Conservation (phyloP, 1,139 yeast genomes). For the Ogataea hybrid region DNA sequence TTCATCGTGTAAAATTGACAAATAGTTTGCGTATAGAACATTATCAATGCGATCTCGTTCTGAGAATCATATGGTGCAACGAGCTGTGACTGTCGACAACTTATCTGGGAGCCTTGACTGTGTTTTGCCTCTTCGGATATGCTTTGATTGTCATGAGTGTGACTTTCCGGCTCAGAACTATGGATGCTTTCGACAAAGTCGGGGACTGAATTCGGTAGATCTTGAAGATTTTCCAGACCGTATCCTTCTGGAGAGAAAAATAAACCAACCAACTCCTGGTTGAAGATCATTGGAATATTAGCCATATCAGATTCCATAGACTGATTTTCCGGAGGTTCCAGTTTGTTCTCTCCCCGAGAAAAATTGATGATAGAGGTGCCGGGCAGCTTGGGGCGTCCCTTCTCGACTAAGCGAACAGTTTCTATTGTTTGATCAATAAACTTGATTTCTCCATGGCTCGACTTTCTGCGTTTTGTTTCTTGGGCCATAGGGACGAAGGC, state of each 20-base stretch:
- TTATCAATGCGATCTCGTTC: slow-evolving; percentile 8
- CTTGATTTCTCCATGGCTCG: background rate
- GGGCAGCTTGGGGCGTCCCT: background rate
- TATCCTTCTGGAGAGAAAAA: slow-evolving; percentile 1
- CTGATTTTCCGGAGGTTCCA: background rate
- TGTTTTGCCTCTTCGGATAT: background rate
- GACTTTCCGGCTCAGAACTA: background rate
- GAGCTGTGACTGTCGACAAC: background rate
- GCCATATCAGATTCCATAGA: background rate
- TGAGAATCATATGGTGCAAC: slow-evolving; percentile 21
- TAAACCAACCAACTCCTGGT: background rate
- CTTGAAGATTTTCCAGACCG: background rate
- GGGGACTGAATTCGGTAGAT: background rate
- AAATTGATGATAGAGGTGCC: background rate
- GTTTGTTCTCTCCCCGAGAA: background rate
- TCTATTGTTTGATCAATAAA: slow-evolving; percentile 1
- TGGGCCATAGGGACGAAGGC: background rate
- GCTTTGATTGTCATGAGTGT: background rate
- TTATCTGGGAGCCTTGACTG: background rate
- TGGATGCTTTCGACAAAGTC: background rate
- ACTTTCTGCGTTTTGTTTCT: background rate
- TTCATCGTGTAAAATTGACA: slow-evolving; percentile 6
- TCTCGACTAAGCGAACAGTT: background rate
- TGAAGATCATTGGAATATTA: background rate
- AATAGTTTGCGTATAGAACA: slow-evolving; percentile 3